These are phyloP conservation scores for Fonsecaea pedrosoi DNA, from an alignment of 2,329 filamentous ascomycete genomes.

Conservation along the genomic window DNA sequence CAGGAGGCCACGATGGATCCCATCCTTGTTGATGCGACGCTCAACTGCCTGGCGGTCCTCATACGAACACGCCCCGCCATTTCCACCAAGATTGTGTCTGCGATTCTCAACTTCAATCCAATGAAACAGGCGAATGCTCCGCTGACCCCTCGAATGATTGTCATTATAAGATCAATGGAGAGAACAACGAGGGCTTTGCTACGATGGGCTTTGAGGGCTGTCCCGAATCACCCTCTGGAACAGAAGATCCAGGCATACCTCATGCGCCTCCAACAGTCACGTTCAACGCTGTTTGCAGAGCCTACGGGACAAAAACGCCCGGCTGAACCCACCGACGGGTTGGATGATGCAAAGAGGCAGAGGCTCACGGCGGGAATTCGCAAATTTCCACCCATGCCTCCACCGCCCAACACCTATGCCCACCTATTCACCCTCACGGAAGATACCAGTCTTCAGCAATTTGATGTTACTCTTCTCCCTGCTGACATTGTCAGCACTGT, in stretches of 20 bases:
- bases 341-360: slow-evolving; percentile 82
- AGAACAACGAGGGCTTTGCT: slow-evolving; percentile 86
- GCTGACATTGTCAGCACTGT: slow-evolving; percentile 78
- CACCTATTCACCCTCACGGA: slow-evolving; percentile 86
- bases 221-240: slow-evolving; percentile 77
- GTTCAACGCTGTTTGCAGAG: slow-evolving; percentile 81
- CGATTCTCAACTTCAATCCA: slow-evolving; percentile 90
- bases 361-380: slow-evolving; percentile 63
- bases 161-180: slow-evolving; percentile 91
- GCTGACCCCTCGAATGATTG: slow-evolving; percentile 77
- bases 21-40: slow-evolving; percentile 83
- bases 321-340: slow-evolving; percentile 72
- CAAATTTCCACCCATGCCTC: slow-evolving; percentile 72
- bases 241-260: slow-evolving; percentile 85
- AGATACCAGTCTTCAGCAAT: slow-evolving; percentile 74
- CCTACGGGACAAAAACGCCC: slow-evolving; percentile 73
- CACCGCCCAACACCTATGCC: slow-evolving; percentile 77
- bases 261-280: slow-evolving; percentile 78
- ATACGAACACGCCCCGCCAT: slow-evolving; percentile 81
- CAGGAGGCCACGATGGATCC: slow-evolving; percentile 91
- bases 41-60: slow-evolving; percentile 85
- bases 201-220: slow-evolving; percentile 83
- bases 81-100: slow-evolving; percentile 82
- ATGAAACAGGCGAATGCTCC: slow-evolving; percentile 78
- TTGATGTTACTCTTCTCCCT: slow-evolving; percentile 83